Conservation (phyloP, 805 yeast species). For the Maudiozyma saulgeensis region DNA sequence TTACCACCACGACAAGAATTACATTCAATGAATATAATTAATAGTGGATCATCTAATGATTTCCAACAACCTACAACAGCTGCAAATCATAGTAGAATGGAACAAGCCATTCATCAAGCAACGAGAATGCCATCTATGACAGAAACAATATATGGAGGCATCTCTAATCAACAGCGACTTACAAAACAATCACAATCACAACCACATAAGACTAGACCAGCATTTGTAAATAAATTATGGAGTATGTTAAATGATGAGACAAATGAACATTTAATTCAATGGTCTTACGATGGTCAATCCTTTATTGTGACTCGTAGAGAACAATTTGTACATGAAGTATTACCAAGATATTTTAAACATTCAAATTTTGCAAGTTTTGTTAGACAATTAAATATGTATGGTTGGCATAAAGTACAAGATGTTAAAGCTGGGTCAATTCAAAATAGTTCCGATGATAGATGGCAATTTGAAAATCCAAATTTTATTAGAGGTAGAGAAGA, state of each 20-base stretch:
- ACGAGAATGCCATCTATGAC: background rate
- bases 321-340: constrained; percentile 63
- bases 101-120: too few relatives aligned
- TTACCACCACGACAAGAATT: background rate
- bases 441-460: constrained; percentile 58
- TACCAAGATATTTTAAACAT: constrained; percentile 92
- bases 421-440: constrained; percentile 64
- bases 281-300: constrained; percentile 80
- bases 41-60: background rate
- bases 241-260: constrained; percentile 80
- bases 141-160: background rate
- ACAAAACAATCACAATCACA: background rate
- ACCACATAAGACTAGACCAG: constrained; percentile 53
- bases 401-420: constrained; percentile 98
- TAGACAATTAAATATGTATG: constrained; percentile 94
- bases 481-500: constrained; percentile 75
- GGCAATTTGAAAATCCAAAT: constrained; percentile 81
- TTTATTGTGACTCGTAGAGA: constrained; percentile 82
- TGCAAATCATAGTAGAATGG: too few relatives aligned
- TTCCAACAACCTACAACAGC: too few relatives aligned
- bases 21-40: background rate
- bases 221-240: constrained; percentile 92
- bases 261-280: constrained; percentile 62
- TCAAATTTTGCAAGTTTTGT: constrained; percentile 93
- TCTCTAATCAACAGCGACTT: background rate